Conservation (phyloP, 352 stramenopile species). For the Phytophthora foliorum region DNA sequence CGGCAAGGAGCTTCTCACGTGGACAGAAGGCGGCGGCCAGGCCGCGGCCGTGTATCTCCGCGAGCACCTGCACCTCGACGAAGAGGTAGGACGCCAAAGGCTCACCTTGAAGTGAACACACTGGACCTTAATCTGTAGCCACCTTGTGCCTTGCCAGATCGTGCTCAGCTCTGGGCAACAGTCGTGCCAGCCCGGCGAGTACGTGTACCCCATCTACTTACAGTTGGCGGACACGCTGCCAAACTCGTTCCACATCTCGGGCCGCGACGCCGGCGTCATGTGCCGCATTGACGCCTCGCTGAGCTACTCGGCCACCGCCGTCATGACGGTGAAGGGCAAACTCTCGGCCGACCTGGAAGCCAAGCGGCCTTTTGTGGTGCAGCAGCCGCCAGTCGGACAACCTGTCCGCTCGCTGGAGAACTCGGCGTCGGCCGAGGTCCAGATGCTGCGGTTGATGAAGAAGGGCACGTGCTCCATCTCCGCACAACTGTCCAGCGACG, state of each 20-base stretch:
- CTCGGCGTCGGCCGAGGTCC: constrained; percentile 29
- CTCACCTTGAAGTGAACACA: constrained; percentile 4
- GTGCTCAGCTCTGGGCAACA: constrained; percentile 54
- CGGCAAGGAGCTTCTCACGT: constrained; percentile 45
- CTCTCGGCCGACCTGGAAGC: constrained; percentile 77
- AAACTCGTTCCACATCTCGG: constrained; percentile 52
- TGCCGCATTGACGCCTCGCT: constrained; percentile 67
- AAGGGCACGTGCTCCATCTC: constrained; percentile 41
- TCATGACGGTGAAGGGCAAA: constrained; percentile 69
- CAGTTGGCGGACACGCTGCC: constrained; percentile 54
- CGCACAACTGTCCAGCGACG: constrained; percentile 37
- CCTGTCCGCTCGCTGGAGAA: constrained; percentile 31
- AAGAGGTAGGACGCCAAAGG: constrained; percentile 30
- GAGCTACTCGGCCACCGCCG: constrained; percentile 70
- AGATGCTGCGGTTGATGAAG: constrained; percentile 42
- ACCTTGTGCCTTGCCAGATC: constrained; percentile 34
- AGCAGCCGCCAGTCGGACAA: constrained; percentile 33
- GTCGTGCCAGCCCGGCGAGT: constrained; percentile 68
- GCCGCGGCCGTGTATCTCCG: constrained; percentile 36
- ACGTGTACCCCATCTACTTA: constrained; percentile 77
- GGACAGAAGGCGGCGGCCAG: constrained; percentile 46
- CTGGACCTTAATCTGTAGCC: constrained; percentile 1
- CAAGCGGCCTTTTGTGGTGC: constrained; percentile 35
- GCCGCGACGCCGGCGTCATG: constrained; percentile 38
- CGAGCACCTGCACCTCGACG: constrained; percentile 36